A percentile compares a stretch with the other conserved stretches of the same genome.
phyloP scores from a whole-genome alignment of 768 basidiomycete genomes.

The Lenzites betulinus region DNA sequence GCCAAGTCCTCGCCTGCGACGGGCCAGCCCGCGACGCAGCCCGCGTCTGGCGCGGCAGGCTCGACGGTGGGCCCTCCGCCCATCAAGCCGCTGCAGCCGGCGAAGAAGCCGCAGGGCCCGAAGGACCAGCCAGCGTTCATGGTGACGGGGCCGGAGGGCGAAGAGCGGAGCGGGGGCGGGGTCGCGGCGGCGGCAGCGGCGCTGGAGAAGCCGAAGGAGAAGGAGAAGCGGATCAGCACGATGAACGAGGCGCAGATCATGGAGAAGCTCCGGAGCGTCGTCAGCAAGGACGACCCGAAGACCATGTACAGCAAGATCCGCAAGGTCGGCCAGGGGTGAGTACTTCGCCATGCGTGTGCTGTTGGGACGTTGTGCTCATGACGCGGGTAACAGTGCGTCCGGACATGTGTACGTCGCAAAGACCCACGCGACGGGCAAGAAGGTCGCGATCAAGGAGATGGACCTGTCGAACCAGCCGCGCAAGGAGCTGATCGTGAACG shows the following conservation, averaged over 20 bases:
- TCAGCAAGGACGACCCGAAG: constrained; percentile 86
- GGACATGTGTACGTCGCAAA: constrained; percentile 99
- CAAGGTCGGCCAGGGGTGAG: constrained; percentile 98
- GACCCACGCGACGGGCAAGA: constrained; percentile 77
- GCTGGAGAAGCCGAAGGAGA: constrained; percentile 62
- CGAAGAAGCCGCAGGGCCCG: constrained; percentile 53
- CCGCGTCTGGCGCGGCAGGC: constrained; percentile 47
- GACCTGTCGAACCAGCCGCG: constrained; percentile 92
- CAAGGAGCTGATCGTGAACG: constrained; percentile 97
- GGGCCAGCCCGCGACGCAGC: constrained; percentile 45
- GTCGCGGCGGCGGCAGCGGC: constrained; percentile 74
- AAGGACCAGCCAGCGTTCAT: constrained; percentile 45
- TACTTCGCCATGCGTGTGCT: constrained; percentile 16
- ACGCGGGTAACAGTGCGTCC: constrained; percentile 67
- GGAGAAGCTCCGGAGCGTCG: constrained; percentile 92
- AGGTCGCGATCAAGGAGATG: constrained; percentile 99
- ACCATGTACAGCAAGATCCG: constrained; percentile 92
- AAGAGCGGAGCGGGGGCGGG: constrained; percentile 45
- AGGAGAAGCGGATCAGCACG: constrained; percentile 88
- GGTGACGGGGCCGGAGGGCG: constrained; percentile 49
- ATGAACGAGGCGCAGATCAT: constrained; percentile 99
- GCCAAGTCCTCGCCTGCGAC: constrained; percentile 47
- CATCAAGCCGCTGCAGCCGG: constrained; percentile 74
- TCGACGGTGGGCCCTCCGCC: constrained; percentile 55
- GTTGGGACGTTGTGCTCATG: background rate